Evolutionary conservation across 1,284 basidiomycete genomes (phyloP).

Genomic region (Phaffia rhodozyma): DNA sequence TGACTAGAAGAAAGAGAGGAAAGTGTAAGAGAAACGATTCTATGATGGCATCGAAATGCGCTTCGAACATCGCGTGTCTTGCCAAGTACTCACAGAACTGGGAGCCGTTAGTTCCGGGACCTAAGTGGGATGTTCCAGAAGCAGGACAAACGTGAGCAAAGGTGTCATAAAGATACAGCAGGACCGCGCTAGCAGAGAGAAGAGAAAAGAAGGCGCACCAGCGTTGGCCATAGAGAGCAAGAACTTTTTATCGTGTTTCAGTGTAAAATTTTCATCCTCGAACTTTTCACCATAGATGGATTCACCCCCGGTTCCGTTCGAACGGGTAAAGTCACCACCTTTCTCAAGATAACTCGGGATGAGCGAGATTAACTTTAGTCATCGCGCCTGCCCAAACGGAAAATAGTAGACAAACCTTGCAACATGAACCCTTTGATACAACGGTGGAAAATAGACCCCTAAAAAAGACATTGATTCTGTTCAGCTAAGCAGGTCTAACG

Average conservation of each 20-base stretch:
- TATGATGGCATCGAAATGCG: neutral
- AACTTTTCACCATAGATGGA: slow-evolving; percentile 21
- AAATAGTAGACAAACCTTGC: slow-evolving; percentile 24
- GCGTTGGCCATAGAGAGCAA: slow-evolving; percentile 80
- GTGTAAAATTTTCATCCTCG: slow-evolving; percentile 47
- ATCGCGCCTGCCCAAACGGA: neutral
- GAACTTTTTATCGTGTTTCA: slow-evolving; percentile 71
- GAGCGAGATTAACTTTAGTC: neutral
- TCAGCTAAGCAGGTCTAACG: neutral
- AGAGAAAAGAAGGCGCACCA: slow-evolving; percentile 22
- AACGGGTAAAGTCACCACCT: slow-evolving; percentile 36
- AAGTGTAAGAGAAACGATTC: neutral
- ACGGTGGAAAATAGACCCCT: slow-evolving; percentile 63
- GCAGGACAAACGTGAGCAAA: slow-evolving; percentile 21
- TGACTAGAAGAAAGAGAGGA: slow-evolving; percentile 23
- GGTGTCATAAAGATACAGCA: slow-evolving; percentile 78
- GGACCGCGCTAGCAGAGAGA: slow-evolving; percentile 30
- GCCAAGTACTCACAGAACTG: slow-evolving; percentile 31
- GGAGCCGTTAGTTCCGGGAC: slow-evolving; percentile 56
- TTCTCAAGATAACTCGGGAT: slow-evolving; percentile 28
- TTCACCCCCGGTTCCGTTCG: slow-evolving; percentile 70
- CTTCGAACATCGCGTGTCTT: no score
- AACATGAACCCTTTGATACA: slow-evolving; percentile 45
- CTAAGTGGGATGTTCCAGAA: slow-evolving; percentile 26
- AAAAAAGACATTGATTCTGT: slow-evolving; percentile 8